These are phyloP conservation scores for Wallacemonas sp. DNA, from an alignment of 208 protist genomes.

Conservation along the genomic window DNA sequence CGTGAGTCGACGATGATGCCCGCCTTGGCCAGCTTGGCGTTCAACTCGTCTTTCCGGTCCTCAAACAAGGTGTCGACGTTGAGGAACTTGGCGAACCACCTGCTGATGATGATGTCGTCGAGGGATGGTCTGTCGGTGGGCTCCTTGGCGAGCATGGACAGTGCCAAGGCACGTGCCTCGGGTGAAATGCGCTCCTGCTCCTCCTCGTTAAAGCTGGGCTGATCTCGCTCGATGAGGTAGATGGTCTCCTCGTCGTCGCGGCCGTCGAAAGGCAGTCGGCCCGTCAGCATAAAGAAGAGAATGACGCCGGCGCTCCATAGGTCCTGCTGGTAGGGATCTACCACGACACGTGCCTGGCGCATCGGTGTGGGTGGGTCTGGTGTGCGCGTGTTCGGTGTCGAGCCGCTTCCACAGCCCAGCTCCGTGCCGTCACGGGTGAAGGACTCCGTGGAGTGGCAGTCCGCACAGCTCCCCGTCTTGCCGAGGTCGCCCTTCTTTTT, in stretches of 20 bases:
- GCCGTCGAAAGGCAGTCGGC: slow-evolving; percentile 95
- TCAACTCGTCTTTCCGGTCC: slow-evolving; percentile 46
- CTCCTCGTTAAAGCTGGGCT: slow-evolving; percentile 63
- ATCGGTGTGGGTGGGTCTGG: background rate
- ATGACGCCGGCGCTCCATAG: slow-evolving; percentile 91
- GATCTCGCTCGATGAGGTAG: slow-evolving; percentile 69
- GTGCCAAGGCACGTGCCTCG: slow-evolving; percentile 51
- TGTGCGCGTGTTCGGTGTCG: background rate
- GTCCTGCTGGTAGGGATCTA: slow-evolving; percentile 87
- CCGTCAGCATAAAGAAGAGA: slow-evolving; percentile 95
- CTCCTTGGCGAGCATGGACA: slow-evolving; percentile 76
- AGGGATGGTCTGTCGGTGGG: slow-evolving; percentile 81
- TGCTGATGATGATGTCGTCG: slow-evolving; percentile 79
- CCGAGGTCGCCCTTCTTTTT: slow-evolving; percentile 12
- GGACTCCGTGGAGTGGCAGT: background rate
- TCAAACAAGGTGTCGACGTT: slow-evolving; percentile 60
- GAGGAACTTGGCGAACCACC: slow-evolving; percentile 82
- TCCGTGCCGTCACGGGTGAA: background rate
- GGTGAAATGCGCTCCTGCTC: slow-evolving; percentile 69
- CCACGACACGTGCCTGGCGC: slow-evolving; percentile 12
- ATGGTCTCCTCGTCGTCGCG: slow-evolving; percentile 94
- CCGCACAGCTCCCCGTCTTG: background rate
- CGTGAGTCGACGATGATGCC: slow-evolving; percentile 1
- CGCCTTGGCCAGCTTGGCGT: slow-evolving; percentile 5
- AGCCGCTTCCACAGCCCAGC: background rate